Evolutionary conservation across 2,329 filamentous ascomycete species (phyloP), one percentile per base, ranked within the genome.

Genomic region (Phialophora macrospora): DNA sequence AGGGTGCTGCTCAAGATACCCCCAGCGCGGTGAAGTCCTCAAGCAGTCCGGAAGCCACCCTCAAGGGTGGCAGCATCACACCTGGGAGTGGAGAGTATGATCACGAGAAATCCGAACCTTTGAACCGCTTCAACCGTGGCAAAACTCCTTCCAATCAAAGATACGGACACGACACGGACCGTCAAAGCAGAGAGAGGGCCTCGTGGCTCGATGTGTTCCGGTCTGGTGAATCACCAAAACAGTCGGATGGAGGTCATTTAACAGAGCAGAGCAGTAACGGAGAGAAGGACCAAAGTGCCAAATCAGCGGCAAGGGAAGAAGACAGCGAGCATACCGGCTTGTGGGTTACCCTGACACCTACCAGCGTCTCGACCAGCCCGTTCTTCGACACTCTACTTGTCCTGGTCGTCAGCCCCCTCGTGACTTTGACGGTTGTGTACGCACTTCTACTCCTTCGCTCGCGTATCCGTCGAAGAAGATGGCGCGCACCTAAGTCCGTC

Each of bases 381-480:
- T 97, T 99, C 80, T 93, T 98, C 72, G 95, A 99, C 75, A 98
- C 94, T 0, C 84, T 99, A 2, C 83, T 98, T n/a, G 93, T 99
- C 8, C 83, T 99, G n/a, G 93, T 99, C 34, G 88, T 98, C 61
- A 97, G 93, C 74, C 95, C 95, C 7, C 80, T 99, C 14, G 89
- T 98, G 60, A 98, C 95, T 0, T 80, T 99, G 73, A 96, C 92
- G 3, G 89, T 97, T 4, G 94, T 99, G 1, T 98, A 98, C 75
- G 90, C 92, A 12, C 84, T 98, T 11, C 84, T 98, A 4, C 85
- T 98, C 48, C 82, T 98, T 44, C 89, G 95, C 62, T 93, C 93
- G 55, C 90, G 93, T 66, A 96, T 97, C 72, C 89, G 94, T 58
- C 87, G 94, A 66, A 87, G 94, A 69, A 87, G 94, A 72, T 99